Base-by-base conservation (phyloP, 352 stramenopile species). In the Pythium pyrilobum region DNA sequence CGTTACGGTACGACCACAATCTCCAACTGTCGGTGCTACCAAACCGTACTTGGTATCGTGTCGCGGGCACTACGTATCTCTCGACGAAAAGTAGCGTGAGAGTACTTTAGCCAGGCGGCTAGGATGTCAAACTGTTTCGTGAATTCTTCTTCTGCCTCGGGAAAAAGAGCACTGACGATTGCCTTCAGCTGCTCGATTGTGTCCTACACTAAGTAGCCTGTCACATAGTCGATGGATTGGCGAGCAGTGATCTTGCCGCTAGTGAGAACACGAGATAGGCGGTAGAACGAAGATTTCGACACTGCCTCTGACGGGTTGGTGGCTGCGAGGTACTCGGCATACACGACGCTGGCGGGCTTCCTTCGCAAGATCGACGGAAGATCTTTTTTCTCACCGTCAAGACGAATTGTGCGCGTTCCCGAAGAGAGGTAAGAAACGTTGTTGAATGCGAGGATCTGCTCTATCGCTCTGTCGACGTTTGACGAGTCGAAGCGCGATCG, bases 21-120 rank as follows among this genome's bases (percentile, higher is more conserved):
- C 21, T 18, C 21, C 11, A 7, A 16, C 18, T 4, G 2, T 18
- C 23, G 33, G 21, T 23, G n/a, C 38, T 18, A 21, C 16, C 8
- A 43, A 23, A 2, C 18, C 45, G 18, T 43, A 53, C 10, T 23
- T 6, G 3, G 40, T 18, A 27, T 56, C 28, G 13, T 56, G 48
- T 15, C 50, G 41, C 11, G 50, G 50, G 24, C 50, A 54, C 1
- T 36, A 3, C 9, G 7, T 31, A 8, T n/a, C 24, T 7, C 6
- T 10, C 18, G 8, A 9, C 15, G 10, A 28, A 12, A 12, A 2
- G 28, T 41, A 4, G 49, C 51, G n/a, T 51, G 39, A 2, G 31
- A 15, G 42, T 59, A 59, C 32, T 59, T 59, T 2, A 59, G 51
- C 51, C 50, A 57, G 5, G 38, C 50, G 28, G 43, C 4, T 0